Percentiles rank a stretch among this genome's conserved stretches.
phyloP scores from a whole-genome alignment of 225 moss, liverwort and hornwort species.

The Lunularia cruciata region DNA sequence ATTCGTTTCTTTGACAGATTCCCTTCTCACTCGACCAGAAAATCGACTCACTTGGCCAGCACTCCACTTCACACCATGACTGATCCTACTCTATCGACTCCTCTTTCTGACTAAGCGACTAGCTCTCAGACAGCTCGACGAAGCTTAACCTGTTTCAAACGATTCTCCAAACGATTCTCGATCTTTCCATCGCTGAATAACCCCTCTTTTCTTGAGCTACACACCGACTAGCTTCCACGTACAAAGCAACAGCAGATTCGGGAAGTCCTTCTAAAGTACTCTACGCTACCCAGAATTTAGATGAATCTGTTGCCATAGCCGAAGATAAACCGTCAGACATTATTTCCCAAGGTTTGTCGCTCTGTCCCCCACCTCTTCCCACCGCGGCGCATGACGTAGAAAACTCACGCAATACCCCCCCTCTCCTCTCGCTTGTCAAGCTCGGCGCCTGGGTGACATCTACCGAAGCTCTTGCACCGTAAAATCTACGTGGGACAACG shows the following conservation, averaged over 20 bases:
- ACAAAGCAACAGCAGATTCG: neutral
- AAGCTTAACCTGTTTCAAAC: too few species aligned
- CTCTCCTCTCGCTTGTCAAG: neutral
- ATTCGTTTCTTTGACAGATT: too few species aligned
- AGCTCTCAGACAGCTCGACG: too few species aligned
- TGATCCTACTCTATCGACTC: too few species aligned
- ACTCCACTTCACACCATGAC: too few species aligned
- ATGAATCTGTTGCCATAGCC: neutral
- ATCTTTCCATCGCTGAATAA: neutral
- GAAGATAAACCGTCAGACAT: neutral
- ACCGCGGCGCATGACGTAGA: neutral
- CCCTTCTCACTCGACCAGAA: too few species aligned
- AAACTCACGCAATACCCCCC: neutral
- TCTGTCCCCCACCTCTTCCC: neutral
- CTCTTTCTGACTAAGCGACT: too few species aligned
- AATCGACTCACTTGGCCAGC: too few species aligned
- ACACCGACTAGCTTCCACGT: neutral
- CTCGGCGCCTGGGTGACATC: neutral
- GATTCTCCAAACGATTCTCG: too few species aligned
- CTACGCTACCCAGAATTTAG: neutral
- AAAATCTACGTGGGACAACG: too few species aligned
- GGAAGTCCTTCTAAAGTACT: neutral
- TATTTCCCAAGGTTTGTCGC: neutral
- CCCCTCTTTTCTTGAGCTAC: too few species aligned
- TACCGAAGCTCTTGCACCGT: neutral